phyloP scores from a whole-genome alignment of 495 filamentous ascomycete genomes.

The Aspergillus kassunensis region DNA sequence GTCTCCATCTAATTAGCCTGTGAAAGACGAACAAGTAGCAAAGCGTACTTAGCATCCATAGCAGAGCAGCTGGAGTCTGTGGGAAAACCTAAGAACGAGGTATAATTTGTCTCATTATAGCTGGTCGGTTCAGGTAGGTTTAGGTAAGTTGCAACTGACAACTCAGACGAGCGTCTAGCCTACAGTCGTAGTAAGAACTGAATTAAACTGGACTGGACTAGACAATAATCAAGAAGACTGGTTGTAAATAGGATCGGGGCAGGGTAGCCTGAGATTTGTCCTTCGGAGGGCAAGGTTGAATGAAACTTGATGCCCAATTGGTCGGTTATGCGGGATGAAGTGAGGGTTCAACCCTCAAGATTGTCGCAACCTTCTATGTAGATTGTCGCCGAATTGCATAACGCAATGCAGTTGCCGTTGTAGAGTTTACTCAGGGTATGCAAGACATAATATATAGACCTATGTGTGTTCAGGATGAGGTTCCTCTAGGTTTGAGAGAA shows the following conservation, averaged over 20 bases:
- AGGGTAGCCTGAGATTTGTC: too few relatives aligned
- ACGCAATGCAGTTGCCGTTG: too few relatives aligned
- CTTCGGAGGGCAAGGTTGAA: too few relatives aligned
- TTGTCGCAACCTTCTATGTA: not conserved
- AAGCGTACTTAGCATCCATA: too few relatives aligned
- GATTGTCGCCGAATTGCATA: too few relatives aligned
- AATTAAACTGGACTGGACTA: not conserved
- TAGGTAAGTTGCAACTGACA: not conserved
- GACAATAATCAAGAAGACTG: not conserved
- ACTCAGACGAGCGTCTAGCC: too few relatives aligned
- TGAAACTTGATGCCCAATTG: constrained; percentile 8
- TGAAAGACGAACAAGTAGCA: constrained; percentile 18
- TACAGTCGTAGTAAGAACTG: too few relatives aligned
- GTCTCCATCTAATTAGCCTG: constrained; percentile 4
- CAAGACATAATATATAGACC: too few relatives aligned
- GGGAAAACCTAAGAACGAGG: not conserved
- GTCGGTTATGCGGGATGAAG: not conserved
- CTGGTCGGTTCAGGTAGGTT: too few relatives aligned
- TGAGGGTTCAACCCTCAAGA: constrained; percentile 1
- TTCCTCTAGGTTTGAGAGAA: too few relatives aligned
- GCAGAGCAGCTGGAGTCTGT: not conserved
- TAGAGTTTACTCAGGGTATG: too few relatives aligned
- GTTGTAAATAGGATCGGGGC: not conserved
- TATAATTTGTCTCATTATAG: not conserved
- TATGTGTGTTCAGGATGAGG: too few relatives aligned